Evolutionary conservation across 177 flowering plant genomes (phyloP), one percentile per base, ranked within the genome.

Genomic region (Vitis hybrid): DNA sequence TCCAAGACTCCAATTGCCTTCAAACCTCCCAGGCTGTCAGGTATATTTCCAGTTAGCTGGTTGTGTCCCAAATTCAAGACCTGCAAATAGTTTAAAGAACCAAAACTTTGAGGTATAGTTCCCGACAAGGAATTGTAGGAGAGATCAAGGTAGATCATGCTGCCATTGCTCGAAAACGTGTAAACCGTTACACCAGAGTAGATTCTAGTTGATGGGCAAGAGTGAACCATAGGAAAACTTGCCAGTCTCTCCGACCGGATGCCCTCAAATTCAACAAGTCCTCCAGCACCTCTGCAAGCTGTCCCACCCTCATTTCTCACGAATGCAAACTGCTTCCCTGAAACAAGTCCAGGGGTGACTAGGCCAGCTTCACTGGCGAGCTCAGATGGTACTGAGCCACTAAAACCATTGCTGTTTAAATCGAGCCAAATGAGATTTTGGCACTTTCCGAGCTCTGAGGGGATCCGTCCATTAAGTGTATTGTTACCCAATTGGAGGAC

Each of bases 221-320:
- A 79, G 68, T 86, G 92, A 56, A 84, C 81, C 79, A 83, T 88
- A 2, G 94, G 89, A 18, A 81, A 79, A 50, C 27, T 70, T 11
- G 74, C 86, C 58, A 94, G 77, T 74, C 89, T 79, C 35, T 83
- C 89, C 27, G 78, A 10, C 2, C 91, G 75, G 16, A 94, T 86
- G n/a, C 97, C 98, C 62, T 83, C 84, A 65, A 89, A 92, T 63
- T 94, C 98, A 56, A 91, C 84, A 11, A 94, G 80, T 24, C 97
- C 94, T 40, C 97, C 98, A 0, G 97, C 93, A 50, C 97, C 97
- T 65, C 91, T 77, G 76, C 98, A 94, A 48, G 84, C 78, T 13
- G 90, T 86, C 11, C 97, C 92, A 1, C 97, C 98, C 73, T 90
- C 96, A 71, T 90, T 92, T 69, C 96, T 88, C 61, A 92, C 89